These are phyloP conservation scores for Pythium coloratum DNA, from an alignment of 352 stramenopile species.

Conservation along the genomic window DNA sequence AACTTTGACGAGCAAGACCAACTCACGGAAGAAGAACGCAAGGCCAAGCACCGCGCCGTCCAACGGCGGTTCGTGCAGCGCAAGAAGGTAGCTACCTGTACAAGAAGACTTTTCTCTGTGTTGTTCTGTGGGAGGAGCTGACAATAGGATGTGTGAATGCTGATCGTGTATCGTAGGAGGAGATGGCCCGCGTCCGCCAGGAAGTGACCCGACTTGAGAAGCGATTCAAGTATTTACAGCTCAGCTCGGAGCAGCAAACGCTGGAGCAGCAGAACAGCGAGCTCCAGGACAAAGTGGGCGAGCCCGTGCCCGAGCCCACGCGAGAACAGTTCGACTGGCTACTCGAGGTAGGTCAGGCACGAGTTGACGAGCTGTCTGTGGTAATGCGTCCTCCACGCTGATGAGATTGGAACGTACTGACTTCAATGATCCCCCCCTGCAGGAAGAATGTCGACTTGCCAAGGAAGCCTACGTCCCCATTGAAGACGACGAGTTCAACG, in stretches of 20 bases:
- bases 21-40: conserved; percentile 30
- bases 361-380: not conserved
- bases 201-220: conserved; percentile 32
- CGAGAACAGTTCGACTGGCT: conserved; percentile 30
- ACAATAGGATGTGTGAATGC: no score
- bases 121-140: no score
- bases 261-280: conserved; percentile 30
- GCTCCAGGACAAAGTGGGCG: conserved; percentile 19
- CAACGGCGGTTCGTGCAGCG: conserved; percentile 47
- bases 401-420: not conserved
- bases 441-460: conserved; percentile 13
- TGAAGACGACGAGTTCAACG: conserved; percentile 10
- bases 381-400: not conserved
- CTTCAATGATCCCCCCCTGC: not conserved
- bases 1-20: conserved; percentile 17
- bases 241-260: conserved; percentile 32
- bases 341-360: conserved; percentile 19
- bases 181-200: conserved; percentile 35
- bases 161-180: conserved; percentile 12
- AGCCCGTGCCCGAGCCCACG: conserved; percentile 8
- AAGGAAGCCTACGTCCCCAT: conserved; percentile 20
- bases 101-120: no score
- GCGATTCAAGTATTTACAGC: conserved; percentile 29
- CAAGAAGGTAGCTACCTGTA: conserved; percentile 31
- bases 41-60: conserved; percentile 44